Conservation (phyloP, 345 rosid genomes). For the Lumnitzera racemosa region DNA sequence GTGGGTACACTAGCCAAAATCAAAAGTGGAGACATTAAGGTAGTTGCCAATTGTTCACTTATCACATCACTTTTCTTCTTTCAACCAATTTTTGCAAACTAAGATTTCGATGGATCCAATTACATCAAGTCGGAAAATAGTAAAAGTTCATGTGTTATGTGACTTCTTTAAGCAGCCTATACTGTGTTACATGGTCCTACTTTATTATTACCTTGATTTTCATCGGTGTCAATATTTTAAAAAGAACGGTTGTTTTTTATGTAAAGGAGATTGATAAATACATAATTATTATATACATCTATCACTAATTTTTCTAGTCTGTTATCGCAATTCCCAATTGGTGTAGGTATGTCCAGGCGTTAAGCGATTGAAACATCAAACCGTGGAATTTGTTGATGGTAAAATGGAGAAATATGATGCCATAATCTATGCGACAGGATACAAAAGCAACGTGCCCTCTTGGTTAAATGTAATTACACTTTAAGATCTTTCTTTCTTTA, state of each 20-base stretch:
- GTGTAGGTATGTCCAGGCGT: conserved; percentile 60
- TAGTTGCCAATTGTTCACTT: conserved; percentile 14
- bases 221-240: no score
- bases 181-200: no score
- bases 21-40: conserved; percentile 84
- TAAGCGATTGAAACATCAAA: conserved; percentile 38
- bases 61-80: conserved; percentile 11
- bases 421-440: conserved; percentile 86
- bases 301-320: background rate
- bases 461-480: conserved; percentile 71
- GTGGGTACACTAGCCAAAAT: conserved; percentile 86
- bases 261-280: no score
- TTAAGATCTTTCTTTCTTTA: background rate
- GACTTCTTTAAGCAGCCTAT: no score
- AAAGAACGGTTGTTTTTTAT: no score
- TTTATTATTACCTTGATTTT: background rate
- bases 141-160: conserved; percentile 10
- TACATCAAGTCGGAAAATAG: conserved; percentile 8
- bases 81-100: conserved; percentile 6
- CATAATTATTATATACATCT: no score
- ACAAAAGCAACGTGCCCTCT: conserved; percentile 82
- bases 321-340: background rate
- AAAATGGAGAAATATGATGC: conserved; percentile 59
- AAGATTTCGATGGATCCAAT: conserved; percentile 24
- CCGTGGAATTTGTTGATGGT: conserved; percentile 65